Conservation (phyloP, 2,329 filamentous ascomycete genomes). For the Phyllosticta citribraziliensis region DNA sequence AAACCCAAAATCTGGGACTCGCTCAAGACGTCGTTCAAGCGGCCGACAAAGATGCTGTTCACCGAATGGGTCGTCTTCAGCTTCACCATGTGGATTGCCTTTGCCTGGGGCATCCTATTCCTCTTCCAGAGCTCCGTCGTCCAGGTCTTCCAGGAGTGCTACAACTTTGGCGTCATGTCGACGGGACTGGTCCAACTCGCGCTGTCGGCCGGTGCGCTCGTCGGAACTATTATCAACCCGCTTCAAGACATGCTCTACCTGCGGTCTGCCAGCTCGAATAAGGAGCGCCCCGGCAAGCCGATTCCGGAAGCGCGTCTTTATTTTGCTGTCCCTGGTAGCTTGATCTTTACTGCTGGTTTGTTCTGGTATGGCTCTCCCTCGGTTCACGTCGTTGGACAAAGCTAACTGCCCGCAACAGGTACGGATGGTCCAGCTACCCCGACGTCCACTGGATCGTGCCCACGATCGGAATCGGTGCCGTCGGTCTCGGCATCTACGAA, state of each 20-base stretch:
- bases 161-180: slow-evolving; percentile 24
- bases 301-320: slow-evolving; percentile 37
- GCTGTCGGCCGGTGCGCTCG: slow-evolving; percentile 32
- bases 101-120: slow-evolving; percentile 36
- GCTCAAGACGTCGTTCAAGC: slow-evolving; percentile 31
- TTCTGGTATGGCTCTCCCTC: slow-evolving; percentile 14
- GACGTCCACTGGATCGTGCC: slow-evolving; percentile 20
- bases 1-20: slow-evolving; percentile 14
- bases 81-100: slow-evolving; percentile 36
- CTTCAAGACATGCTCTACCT: slow-evolving; percentile 26
- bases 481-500: slow-evolving; percentile 21
- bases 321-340: slow-evolving; percentile 31
- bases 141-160: slow-evolving; percentile 30
- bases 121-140: slow-evolving; percentile 33
- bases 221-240: slow-evolving; percentile 32
- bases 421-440: slow-evolving; percentile 17
- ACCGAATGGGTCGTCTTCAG: slow-evolving; percentile 35
- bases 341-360: slow-evolving; percentile 24
- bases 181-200: slow-evolving; percentile 33
- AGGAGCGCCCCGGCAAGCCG: slow-evolving; percentile 27
- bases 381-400: no score
- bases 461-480: slow-evolving; percentile 16
- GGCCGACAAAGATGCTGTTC: slow-evolving; percentile 30
- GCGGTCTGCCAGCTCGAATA: slow-evolving; percentile 24
- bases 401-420: slow-evolving; percentile 1